Percentiles rank a stretch among this genome's conserved stretches.
phyloP scores from a whole-genome alignment of 2,329 filamentous ascomycete species.

The Hymenoscyphus salicellus region DNA sequence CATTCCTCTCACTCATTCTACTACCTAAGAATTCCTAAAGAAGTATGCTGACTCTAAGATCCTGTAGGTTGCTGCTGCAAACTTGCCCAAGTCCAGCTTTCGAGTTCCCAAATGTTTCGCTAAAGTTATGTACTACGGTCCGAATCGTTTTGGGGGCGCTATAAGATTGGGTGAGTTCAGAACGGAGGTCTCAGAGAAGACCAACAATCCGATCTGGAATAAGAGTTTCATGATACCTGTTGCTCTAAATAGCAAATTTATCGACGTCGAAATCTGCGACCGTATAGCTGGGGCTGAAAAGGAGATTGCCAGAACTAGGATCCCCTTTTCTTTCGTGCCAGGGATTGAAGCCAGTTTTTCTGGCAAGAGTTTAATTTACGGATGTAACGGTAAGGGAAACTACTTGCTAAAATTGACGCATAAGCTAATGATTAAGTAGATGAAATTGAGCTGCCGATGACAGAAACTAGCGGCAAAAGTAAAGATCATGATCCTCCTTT shows the following conservation, averaged over 20 bases:
- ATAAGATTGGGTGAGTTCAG: constrained; percentile 17
- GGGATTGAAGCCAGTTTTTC: constrained; percentile 24
- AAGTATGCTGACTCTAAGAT: too few relatives aligned
- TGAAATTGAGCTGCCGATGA: constrained; percentile 17
- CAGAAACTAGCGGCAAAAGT: constrained; percentile 17
- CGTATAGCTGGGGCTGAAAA: constrained; percentile 19
- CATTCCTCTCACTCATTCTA: too few relatives aligned
- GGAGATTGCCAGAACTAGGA: constrained; percentile 11
- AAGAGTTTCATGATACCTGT: constrained; percentile 16
- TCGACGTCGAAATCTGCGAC: constrained; percentile 24
- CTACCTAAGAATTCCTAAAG: too few relatives aligned
- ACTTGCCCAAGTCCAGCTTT: constrained; percentile 21
- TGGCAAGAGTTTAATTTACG: constrained; percentile 22
- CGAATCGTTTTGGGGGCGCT: constrained; percentile 9
- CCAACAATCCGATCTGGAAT: constrained; percentile 23
- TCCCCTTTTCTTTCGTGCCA: constrained; percentile 18
- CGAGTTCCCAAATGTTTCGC: constrained; percentile 13
- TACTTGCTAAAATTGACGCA: not conserved
- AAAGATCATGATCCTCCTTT: constrained; percentile 19
- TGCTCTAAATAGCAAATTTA: constrained; percentile 10
- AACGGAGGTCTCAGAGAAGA: constrained; percentile 18
- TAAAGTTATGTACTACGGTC: constrained; percentile 17
- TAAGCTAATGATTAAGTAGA: constrained; percentile 8
- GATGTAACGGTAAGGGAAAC: constrained; percentile 19
- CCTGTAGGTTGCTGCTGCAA: constrained; percentile 12